Evolutionary conservation across 164 flowering plant species (phyloP), one percentile per base, ranked within the genome.

Genomic region (Dillenia turbinata): DNA sequence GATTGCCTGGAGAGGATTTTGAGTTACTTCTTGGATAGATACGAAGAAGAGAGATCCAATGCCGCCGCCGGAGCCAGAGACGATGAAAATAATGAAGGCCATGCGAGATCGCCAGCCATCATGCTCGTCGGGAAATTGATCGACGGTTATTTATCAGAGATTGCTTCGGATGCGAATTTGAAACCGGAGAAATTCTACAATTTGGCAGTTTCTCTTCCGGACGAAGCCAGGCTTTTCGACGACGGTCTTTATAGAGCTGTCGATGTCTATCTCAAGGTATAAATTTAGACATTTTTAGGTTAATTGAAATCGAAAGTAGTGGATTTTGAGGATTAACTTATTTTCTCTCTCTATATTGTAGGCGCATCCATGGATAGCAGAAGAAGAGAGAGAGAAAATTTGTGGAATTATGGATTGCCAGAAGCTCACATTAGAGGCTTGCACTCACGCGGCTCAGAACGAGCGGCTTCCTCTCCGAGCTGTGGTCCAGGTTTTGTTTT

Each of bases 371-470:
- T 76, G 87, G 88, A 56, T 94, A 45, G 24, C 88, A 10, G 97
- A 91, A 63, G 81, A 73, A 49, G 99, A 94, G 16, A 65, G 97
- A 11, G 97, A 94, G 72, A 89, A 72, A 78, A 76, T 92, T 2
- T 78, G 89, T 63, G 87, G 90, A 26, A 78, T 83, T 53, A 61
- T 94, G 83, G 87, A 89, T 66, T 91, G 85, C 69, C 90, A 87
- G 73, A 92, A 89, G 85, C 89, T 94, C 22, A 89, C 99, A 24
- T 56, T 89, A 14, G 99, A 91, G 59, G 99, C 97, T 15, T 91
- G 99, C 87, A 88, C 96, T 0, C 99, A 94, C 75, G 99, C 99
- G 2, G 97, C 97, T 5, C 96, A 94, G 67, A 94, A 94, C 71
- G 98, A 94, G 81, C 85, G 97, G 14, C 86, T 94, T 9, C 98